Base-by-base conservation (phyloP, 2,329 filamentous ascomycete genomes). In the Cryphonectria japonica region DNA sequence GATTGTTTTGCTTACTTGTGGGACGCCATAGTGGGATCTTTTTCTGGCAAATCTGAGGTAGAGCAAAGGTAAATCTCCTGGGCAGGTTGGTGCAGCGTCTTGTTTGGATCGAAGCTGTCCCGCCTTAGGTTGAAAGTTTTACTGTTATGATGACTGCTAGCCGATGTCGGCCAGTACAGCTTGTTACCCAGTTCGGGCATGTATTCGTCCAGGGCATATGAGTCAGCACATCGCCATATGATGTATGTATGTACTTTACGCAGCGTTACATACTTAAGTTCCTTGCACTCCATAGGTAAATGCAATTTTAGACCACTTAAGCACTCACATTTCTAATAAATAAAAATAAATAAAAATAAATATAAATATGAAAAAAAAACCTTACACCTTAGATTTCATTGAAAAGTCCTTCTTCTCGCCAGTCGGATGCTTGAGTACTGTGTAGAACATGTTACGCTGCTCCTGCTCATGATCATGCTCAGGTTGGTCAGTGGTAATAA, bases 31-130 rank as follows among this genome's bases (percentile, higher is more conserved):
- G 7, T 46, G 39, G 46, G 37, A 13, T 46, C 14, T 3, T 41
- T 64, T 29, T n/a, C 8, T 16, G 39, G 61, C 37, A 19, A 4
- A 46, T 46, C 11, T 41, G 34, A 7, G 32, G 4, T n/a, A 22
- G 50, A 13, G 50, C n/a, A 26, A n/a, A 54, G 34, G 60, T 26
- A 26, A 19, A 26, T 34, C 39, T 37, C 2, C 32, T 61, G 16
- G 32, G n/a, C 3, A 8, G 34, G 6, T 39, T 43, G n/a, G 6
- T 41, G 61, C 22, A 46, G 61, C 39, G 41, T 19, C 39, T 22
- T 59, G 37, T 59, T 16, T 19, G 54, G 19, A 59, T 59, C 26
- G 54, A 59, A 59, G 54, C 54, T 59, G 54, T 59, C 54, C 54
- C 6, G 46, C 11, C 54, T 9, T 59, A 1, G 14, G 14, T 34